Conservation (phyloP, 2,329 filamentous ascomycete genomes). For the Lasiodiplodia theobromae region DNA sequence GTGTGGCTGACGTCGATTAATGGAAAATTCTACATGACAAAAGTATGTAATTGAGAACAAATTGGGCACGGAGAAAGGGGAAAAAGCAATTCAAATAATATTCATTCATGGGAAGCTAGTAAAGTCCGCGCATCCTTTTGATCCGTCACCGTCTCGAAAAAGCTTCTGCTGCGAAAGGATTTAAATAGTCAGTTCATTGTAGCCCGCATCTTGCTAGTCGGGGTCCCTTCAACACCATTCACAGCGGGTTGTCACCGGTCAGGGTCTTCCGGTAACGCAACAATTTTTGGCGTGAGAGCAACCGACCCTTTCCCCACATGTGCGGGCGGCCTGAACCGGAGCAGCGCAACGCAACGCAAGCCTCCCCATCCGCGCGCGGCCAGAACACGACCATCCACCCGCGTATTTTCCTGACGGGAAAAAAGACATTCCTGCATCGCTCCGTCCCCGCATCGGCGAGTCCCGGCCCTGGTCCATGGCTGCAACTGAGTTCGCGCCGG, state of each 20-base stretch:
- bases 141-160: too few species aligned
- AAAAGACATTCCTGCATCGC: neutral
- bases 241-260: neutral
- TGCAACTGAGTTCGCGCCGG: slow-evolving; percentile 19
- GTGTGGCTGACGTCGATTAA: too few species aligned
- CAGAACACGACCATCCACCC: too few species aligned
- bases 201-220: too few species aligned
- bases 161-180: too few species aligned
- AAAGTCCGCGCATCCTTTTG: too few species aligned
- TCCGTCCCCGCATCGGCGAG: neutral
- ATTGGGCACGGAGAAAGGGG: too few species aligned
- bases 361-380: neutral
- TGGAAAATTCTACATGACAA: too few species aligned
- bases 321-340: neutral
- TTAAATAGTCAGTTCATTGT: neutral
- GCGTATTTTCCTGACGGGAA: neutral
- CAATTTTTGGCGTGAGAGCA: neutral
- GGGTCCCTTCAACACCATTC: neutral
- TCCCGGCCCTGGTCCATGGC: neutral
- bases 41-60: too few species aligned
- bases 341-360: neutral
- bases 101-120: too few species aligned
- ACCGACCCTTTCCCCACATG: neutral
- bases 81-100: too few species aligned
- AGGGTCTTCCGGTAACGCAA: neutral